Percentiles rank a stretch among this genome's conserved stretches.
phyloP scores from a whole-genome alignment of 176 grass and related monocot species.

The Aegilops bicornis region DNA sequence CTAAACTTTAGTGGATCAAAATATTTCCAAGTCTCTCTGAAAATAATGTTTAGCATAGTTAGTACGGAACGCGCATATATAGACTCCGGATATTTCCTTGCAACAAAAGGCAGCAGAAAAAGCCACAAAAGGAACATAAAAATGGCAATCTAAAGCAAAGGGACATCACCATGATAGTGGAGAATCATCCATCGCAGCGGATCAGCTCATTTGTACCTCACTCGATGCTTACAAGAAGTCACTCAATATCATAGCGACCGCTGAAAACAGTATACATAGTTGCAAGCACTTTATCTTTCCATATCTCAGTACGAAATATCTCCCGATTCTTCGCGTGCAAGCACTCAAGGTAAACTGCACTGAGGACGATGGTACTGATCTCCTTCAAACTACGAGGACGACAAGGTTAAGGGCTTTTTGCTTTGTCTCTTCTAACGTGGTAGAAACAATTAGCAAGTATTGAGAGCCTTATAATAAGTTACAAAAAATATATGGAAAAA shows the following conservation, averaged over 20 bases:
- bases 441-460: background rate
- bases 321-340: background rate
- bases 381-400: background rate
- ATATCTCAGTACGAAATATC: background rate
- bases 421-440: background rate
- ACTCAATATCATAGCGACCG: background rate
- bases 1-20: background rate
- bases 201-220: background rate
- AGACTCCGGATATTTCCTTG: background rate
- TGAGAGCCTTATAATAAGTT: no score
- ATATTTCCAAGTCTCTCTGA: background rate
- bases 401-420: background rate
- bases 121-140: slow-evolving; percentile 23
- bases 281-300: background rate
- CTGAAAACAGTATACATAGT: background rate
- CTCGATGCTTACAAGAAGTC: background rate
- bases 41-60: background rate
- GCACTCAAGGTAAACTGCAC: background rate
- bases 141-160: slow-evolving; percentile 28
- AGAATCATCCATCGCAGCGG: background rate
- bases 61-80: background rate
- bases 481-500: background rate
- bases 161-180: slow-evolving; percentile 13
- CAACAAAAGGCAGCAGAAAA: slow-evolving; percentile 13
- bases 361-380: background rate